Base-by-base conservation (phyloP, 2,329 filamentous ascomycete species). In the Fusarium tricinctum region DNA sequence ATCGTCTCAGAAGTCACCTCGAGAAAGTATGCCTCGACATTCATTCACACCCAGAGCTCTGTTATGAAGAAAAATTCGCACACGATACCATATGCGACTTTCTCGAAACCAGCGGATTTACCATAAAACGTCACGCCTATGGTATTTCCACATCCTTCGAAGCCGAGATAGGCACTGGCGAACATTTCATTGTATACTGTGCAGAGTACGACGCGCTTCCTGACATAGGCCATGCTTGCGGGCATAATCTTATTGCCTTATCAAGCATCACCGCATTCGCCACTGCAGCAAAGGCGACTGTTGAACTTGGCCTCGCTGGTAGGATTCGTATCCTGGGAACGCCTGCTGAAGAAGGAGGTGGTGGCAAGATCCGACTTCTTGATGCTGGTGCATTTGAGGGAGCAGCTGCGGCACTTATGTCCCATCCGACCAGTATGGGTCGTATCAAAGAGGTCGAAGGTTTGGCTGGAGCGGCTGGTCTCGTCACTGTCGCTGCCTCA, bases 201-300 rank as follows among this genome's bases (percentile, higher is more conserved):
- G 47, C 47, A 26, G 47, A 50, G 22, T 50, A 50, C 35, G 47
- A 50, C n/a, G 47, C 47, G 3, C 35, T 50, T 9, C 47, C 47
- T 9, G 22, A 22, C 2, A 50, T 50, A 1, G 33, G 47, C 3
- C 47, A 50, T 6, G 47, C 47, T 30, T 46, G 43, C 26, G 43
- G 43, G 2, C 43, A 46, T 8, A 46, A 46, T 19, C 26, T 46
- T 2, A 30, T 46, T 30, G 43, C 43, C 26, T 17, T 30, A 17
- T 46, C 43, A 32, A 30, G 23, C n/a, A 46, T 46, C 15, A 19
- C 43, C 3, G 43, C 43, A 20, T 46, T 46, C 9, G 23, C 30
- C 26, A 19, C 23, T 10, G 43, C 43, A 7, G 26, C 43, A n/a
- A 46, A 46, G 43, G 43, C 23, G 8, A n/a, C 26, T 10, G 8